Percentiles rank a stretch among this genome's conserved stretches.
These are phyloP conservation scores for Trypanosoma boissoni DNA, from an alignment of 208 protist genomes.

Conservation along the genomic window DNA sequence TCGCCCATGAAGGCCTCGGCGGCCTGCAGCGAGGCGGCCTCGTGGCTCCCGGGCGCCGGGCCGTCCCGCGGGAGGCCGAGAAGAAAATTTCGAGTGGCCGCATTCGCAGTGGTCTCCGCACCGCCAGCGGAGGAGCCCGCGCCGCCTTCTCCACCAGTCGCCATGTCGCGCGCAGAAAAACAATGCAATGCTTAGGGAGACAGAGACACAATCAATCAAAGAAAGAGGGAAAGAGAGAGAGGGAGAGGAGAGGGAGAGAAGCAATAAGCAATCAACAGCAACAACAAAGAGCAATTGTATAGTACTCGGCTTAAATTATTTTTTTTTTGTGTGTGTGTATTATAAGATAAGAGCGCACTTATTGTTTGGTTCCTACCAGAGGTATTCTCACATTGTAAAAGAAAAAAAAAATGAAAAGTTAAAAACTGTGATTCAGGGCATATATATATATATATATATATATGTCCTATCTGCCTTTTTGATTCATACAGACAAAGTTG, in stretches of 20 bases:
- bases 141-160: slow-evolving; percentile 4
- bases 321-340: too few relatives aligned
- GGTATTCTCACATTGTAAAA: background rate
- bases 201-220: too few relatives aligned
- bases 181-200: too few relatives aligned
- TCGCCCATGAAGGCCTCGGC: slow-evolving; percentile 78
- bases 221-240: too few relatives aligned
- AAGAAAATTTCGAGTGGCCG: slow-evolving; percentile 65
- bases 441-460: slow-evolving; percentile 2
- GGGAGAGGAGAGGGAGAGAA: too few relatives aligned
- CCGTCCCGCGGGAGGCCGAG: slow-evolving; percentile 67
- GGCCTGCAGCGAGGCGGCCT: slow-evolving; percentile 64
- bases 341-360: too few relatives aligned
- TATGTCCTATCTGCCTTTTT: too few relatives aligned
- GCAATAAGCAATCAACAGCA: too few relatives aligned
- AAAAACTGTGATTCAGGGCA: background rate
- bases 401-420: background rate
- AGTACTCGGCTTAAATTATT: too few relatives aligned
- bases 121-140: slow-evolving; percentile 20
- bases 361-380: background rate
- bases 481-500: too few relatives aligned
- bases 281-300: too few relatives aligned
- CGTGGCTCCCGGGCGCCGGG: slow-evolving; percentile 41
- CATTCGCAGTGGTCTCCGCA: slow-evolving; percentile 40
- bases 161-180: background rate